Conservation (phyloP, 371 early-diverging fungal genomes). For the Scutellospora calospora region DNA sequence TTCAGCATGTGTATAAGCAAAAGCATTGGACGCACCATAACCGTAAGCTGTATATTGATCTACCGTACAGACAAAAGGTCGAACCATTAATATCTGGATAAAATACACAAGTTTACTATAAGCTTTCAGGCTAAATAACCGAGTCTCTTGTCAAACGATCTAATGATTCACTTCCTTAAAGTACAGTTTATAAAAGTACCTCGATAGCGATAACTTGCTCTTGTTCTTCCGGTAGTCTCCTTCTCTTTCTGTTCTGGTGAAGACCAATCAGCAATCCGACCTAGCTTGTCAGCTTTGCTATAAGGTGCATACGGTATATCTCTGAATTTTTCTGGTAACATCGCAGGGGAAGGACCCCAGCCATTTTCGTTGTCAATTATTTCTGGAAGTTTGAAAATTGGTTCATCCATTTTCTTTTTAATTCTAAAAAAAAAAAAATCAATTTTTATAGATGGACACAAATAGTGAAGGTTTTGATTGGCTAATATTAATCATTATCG, state of each 20-base stretch:
- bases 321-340: slow-evolving; percentile 69
- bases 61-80: slow-evolving; percentile 42
- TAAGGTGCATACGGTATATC: slow-evolving; percentile 97
- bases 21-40: slow-evolving; percentile 85
- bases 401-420: too few relatives aligned
- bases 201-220: slow-evolving; percentile 68
- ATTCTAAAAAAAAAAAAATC: too few relatives aligned
- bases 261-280: slow-evolving; percentile 94
- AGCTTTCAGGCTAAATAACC: neutral
- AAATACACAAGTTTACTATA: neutral
- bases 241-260: slow-evolving; percentile 71
- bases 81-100: neutral
- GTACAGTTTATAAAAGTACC: slow-evolving; percentile 50
- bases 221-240: slow-evolving; percentile 59
- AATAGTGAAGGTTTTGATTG: too few relatives aligned
- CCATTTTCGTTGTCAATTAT: slow-evolving; percentile 76
- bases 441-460: too few relatives aligned
- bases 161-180: too few relatives aligned
- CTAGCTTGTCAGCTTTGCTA: slow-evolving; percentile 94
- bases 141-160: neutral
- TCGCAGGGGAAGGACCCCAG: slow-evolving; percentile 75
- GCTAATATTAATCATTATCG: too few relatives aligned
- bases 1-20: slow-evolving; percentile 90
- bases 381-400: slow-evolving; percentile 70
- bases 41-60: slow-evolving; percentile 88